Base-by-base conservation (phyloP, 495 filamentous ascomycete species). In the Xylaria nigripes region DNA sequence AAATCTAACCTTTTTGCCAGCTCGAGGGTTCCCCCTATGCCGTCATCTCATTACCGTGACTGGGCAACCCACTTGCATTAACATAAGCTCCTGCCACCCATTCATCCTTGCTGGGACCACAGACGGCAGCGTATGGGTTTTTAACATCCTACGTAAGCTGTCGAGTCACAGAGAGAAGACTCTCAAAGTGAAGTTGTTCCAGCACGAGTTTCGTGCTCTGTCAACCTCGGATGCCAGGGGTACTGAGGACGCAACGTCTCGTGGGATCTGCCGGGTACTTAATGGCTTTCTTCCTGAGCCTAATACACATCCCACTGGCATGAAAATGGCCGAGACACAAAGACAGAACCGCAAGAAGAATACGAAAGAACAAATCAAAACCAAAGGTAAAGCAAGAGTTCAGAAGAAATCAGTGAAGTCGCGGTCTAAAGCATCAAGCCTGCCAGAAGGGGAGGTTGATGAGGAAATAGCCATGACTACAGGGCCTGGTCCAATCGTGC, bases 301-400 rank as follows among this genome's bases (percentile, higher is more conserved):
- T 45, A 81, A 81, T 56, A 83, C 80, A 49, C 86, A 90, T 65
- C 81, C 81, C 55, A 79, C 63, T 6, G 57, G 80, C 61, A 73
- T 70, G 41, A 85, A 83, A 19, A 78, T 84, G 64, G 74, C 78
- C 24, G 87, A 84, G 70, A 80, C 53, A 3, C 54, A 57, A 29
- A 51, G 48, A 30, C 22, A 45, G 42, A 57, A 50, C 24, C 54
- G 48, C 60, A 74, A 83, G 36, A 82, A 86, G 60, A 75, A 77
- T 29, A 81, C 61, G 38, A 66, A 57, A 48, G 52, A 22, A 48
- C 24, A 25, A 43, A 29, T 80, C 41, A 80, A 81, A 59, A 72
- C 72, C 18, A 78, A 74, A 58, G 81, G 80, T 36, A 83, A 76
- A 48, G 74, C 74, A 47, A 82, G 77, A 55, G 80, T 78, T 34